These are phyloP conservation scores for Erythrobasidium hasegawianum DNA, from an alignment of 1,284 basidiomycete species.

Conservation along the genomic window DNA sequence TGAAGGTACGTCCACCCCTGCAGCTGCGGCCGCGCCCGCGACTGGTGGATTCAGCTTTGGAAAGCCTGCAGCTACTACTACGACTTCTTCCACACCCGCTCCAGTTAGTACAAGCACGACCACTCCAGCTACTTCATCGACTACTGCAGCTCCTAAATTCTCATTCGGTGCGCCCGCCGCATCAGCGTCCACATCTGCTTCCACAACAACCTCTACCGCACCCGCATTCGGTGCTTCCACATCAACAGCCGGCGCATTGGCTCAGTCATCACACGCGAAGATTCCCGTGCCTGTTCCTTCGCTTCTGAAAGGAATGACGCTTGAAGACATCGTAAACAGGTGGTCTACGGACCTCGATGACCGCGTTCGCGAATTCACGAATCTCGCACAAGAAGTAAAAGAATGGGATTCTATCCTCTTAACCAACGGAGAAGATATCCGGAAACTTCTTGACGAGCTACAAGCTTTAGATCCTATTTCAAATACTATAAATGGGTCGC, in stretches of 20 bases:
- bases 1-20: conserved; percentile 33
- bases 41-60: conserved; percentile 40
- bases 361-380: conserved; percentile 81
- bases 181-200: conserved; percentile 5
- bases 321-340: conserved; percentile 91
- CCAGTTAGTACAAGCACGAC: too few species aligned
- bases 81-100: too few species aligned
- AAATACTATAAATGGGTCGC: conserved; percentile 60
- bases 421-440: conserved; percentile 89
- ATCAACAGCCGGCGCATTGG: conserved; percentile 44
- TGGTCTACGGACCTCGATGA: conserved; percentile 84
- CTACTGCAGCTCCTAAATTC: conserved; percentile 36
- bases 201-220: conserved; percentile 23
- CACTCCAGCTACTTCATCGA: conserved; percentile 7
- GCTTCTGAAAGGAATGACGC: conserved; percentile 81
- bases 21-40: conserved; percentile 25
- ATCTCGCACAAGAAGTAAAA: conserved; percentile 82
- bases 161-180: conserved; percentile 39
- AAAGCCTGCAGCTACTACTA: conserved; percentile 17
- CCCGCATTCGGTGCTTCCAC: conserved; percentile 14
- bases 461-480: conserved; percentile 58
- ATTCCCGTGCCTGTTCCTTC: conserved; percentile 62
- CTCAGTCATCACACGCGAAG: conserved; percentile 41
- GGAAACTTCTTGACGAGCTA: conserved; percentile 67
- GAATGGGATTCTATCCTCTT: conserved; percentile 93